phyloP scores from a whole-genome alignment of 2,329 filamentous ascomycete species.

The Colletotrichum liaoningense region DNA sequence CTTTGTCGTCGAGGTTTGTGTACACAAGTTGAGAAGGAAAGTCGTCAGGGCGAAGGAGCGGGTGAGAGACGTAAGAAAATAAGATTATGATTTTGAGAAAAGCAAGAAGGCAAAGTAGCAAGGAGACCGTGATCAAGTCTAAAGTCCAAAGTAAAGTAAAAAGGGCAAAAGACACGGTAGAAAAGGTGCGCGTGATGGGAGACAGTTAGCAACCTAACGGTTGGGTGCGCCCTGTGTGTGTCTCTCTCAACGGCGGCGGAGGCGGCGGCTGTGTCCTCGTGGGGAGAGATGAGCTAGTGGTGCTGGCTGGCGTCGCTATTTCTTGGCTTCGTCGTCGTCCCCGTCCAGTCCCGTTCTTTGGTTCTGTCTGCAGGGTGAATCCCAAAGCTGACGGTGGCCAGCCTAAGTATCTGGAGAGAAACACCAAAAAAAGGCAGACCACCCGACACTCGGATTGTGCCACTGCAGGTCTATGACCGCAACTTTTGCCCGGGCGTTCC shows the following conservation, averaged over 20 bases:
- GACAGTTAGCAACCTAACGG: constrained; percentile 12
- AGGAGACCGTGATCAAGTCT: not conserved
- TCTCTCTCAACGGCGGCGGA: constrained; percentile 29
- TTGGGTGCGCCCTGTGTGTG: constrained; percentile 15
- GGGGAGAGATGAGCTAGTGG: constrained; percentile 24
- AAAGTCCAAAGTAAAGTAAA: not conserved
- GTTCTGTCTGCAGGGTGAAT: not conserved
- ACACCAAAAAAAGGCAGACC: not conserved
- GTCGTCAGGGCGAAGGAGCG: not conserved
- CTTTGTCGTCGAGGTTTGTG: not conserved
- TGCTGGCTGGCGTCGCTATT: constrained; percentile 6
- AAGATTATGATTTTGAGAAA: not conserved
- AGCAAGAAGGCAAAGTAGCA: not conserved
- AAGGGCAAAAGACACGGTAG: constrained; percentile 4
- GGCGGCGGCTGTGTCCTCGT: constrained; percentile 33
- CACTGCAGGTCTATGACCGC: not conserved
- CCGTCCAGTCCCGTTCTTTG: not conserved
- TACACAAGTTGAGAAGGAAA: not conserved
- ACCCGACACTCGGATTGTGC: not conserved
- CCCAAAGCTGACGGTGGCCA: not conserved
- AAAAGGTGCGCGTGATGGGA: constrained; percentile 26
- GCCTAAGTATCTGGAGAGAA: not conserved
- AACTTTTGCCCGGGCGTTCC: constrained; percentile 20
- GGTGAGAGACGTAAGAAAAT: constrained; percentile 6
- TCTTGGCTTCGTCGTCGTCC: constrained; percentile 1